Conservation (phyloP, 1,139 yeast genomes). For the Blastobotrys ciferrii region DNA sequence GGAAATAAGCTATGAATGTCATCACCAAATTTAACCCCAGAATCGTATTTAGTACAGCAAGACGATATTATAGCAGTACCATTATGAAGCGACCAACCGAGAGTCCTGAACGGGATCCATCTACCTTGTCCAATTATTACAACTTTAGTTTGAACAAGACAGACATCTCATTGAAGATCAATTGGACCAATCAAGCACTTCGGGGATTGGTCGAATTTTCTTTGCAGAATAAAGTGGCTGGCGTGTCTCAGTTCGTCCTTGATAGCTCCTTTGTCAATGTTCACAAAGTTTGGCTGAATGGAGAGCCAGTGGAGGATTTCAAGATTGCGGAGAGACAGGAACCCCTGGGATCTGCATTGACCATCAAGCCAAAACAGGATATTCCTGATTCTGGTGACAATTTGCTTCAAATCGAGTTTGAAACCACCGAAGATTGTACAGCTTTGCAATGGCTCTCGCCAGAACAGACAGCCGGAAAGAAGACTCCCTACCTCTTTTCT, state of each 20-base stretch:
- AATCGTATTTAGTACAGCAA: not conserved
- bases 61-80: not conserved
- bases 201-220: slow-evolving; percentile 56
- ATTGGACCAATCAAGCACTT: slow-evolving; percentile 54
- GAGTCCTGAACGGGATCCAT: slow-evolving; percentile 51
- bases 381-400: slow-evolving; percentile 20
- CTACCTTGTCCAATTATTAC: slow-evolving; percentile 71
- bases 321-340: slow-evolving; percentile 50
- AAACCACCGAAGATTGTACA: slow-evolving; percentile 73
- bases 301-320: slow-evolving; percentile 35
- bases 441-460: slow-evolving; percentile 84
- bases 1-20: not conserved
- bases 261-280: slow-evolving; percentile 70
- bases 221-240: slow-evolving; percentile 35
- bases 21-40: not conserved
- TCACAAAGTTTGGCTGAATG: slow-evolving; percentile 48
- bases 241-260: slow-evolving; percentile 45
- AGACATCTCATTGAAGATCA: slow-evolving; percentile 50
- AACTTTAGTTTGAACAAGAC: slow-evolving; percentile 54
- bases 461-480: slow-evolving; percentile 73
- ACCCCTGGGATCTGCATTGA: slow-evolving; percentile 66
- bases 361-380: slow-evolving; percentile 33
- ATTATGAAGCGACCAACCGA: slow-evolving; percentile 17
- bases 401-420: slow-evolving; percentile 49
- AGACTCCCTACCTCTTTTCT: slow-evolving; percentile 75